These are phyloP conservation scores for Sonneratia caseolaris DNA, from an alignment of 345 rosid species.

Conservation along the genomic window DNA sequence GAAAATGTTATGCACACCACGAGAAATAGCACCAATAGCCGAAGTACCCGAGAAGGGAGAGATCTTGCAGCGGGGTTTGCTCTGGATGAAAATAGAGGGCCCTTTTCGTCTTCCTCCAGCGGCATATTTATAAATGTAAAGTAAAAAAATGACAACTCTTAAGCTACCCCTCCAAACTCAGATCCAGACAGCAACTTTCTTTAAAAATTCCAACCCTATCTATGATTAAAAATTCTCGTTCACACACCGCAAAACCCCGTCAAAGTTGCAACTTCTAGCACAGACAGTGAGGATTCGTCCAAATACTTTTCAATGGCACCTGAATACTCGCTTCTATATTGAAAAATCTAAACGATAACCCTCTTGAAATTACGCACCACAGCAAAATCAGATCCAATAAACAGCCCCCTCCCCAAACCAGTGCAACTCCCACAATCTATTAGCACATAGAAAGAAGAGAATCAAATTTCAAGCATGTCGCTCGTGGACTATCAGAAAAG, in stretches of 20 bases:
- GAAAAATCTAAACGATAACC: not conserved
- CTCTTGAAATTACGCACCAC: not conserved
- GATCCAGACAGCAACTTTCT: not conserved
- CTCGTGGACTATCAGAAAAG: not conserved
- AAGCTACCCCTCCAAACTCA: not conserved
- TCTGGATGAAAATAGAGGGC: slow-evolving; percentile 26
- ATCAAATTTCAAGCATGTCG: not conserved
- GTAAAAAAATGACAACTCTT: slow-evolving; percentile 20
- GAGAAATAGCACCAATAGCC: slow-evolving; percentile 40
- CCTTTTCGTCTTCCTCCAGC: slow-evolving; percentile 72
- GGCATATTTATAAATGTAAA: slow-evolving; percentile 41
- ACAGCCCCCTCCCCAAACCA: not conserved
- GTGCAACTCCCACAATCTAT: not conserved
- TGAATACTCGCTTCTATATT: not conserved
- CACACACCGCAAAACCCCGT: not conserved
- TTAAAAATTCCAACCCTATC: not conserved
- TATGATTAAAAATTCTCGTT: not conserved
- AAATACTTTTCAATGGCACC: not conserved
- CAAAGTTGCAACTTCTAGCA: not conserved
- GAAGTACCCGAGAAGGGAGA: slow-evolving; percentile 45
- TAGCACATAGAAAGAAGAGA: not conserved
- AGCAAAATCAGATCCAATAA: not conserved
- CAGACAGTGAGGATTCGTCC: not conserved
- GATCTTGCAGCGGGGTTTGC: slow-evolving; percentile 31
- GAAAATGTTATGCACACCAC: slow-evolving; percentile 46